Evolutionary conservation across 805 yeast genomes (phyloP).

Genomic region (Yarrowia phangngaensis): DNA sequence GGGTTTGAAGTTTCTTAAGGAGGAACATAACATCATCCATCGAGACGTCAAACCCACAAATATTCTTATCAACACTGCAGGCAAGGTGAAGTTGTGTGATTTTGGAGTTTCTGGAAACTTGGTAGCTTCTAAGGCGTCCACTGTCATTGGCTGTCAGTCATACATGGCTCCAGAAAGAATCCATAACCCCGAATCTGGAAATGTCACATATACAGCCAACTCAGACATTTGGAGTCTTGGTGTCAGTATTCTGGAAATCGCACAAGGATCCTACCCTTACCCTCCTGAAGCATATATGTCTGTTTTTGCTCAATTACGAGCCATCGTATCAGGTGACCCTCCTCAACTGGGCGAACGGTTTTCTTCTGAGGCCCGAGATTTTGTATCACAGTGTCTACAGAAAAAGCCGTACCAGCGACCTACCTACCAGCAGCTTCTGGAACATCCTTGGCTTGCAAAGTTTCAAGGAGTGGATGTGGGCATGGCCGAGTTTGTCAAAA

Average conservation of each 20-base stretch:
- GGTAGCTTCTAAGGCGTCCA: slow-evolving; percentile 83
- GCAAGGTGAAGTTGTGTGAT: slow-evolving; percentile 81
- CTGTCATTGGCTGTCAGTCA: slow-evolving; percentile 90
- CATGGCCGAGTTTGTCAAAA: slow-evolving; percentile 41
- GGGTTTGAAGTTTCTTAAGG: slow-evolving; percentile 76
- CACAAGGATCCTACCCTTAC: slow-evolving; percentile 91
- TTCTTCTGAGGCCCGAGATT: slow-evolving; percentile 73
- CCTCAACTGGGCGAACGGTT: slow-evolving; percentile 69
- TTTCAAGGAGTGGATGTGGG: slow-evolving; percentile 46
- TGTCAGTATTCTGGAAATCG: slow-evolving; percentile 76
- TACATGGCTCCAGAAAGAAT: slow-evolving; percentile 96
- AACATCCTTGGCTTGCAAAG: slow-evolving; percentile 77
- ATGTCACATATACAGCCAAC: slow-evolving; percentile 80
- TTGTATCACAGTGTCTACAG: slow-evolving; percentile 64
- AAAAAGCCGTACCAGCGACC: slow-evolving; percentile 82
- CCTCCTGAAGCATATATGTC: slow-evolving; percentile 90
- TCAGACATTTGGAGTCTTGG: slow-evolving; percentile 95
- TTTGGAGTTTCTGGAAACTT: slow-evolving; percentile 91
- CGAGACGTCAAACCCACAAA: slow-evolving; percentile 92
- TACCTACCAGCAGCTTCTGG: slow-evolving; percentile 64
- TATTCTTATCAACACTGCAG: slow-evolving; percentile 67
- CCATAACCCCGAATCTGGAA: slow-evolving; percentile 56
- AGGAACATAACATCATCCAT: slow-evolving; percentile 80
- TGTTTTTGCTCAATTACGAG: slow-evolving; percentile 87
- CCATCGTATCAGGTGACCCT: slow-evolving; percentile 94